Evolutionary conservation across 2,329 filamentous ascomycete species (phyloP).

Genomic region (Xylariomycetidae sp.): DNA sequence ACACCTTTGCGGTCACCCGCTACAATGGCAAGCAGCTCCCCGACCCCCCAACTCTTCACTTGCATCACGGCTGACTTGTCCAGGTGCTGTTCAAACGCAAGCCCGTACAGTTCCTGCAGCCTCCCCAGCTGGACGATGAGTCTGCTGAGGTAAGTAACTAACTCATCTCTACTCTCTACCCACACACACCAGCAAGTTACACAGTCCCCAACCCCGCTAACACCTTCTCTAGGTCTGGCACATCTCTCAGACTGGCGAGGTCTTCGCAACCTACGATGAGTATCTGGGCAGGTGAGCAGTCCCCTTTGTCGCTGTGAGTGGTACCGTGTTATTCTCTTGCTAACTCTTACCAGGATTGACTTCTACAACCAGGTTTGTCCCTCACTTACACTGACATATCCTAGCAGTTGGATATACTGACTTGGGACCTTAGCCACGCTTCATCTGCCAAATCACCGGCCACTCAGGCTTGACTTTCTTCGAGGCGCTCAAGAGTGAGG

Average conservation of each 20-base stretch:
- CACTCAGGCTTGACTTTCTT: slow-evolving; percentile 90
- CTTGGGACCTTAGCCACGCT: slow-evolving; percentile 60
- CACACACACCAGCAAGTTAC: too few relatives aligned
- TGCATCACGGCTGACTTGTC: slow-evolving; percentile 13
- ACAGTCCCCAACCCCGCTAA: slow-evolving; percentile 13
- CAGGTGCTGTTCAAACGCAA: slow-evolving; percentile 96
- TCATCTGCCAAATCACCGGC: slow-evolving; percentile 94
- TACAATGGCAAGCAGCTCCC: slow-evolving; percentile 29
- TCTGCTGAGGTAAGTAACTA: slow-evolving; percentile 62
- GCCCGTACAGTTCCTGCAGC: slow-evolving; percentile 75
- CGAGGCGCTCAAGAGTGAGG: slow-evolving; percentile 86
- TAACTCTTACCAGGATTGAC: slow-evolving; percentile 61
- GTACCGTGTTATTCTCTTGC: slow-evolving; percentile 8
- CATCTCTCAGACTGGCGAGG: slow-evolving; percentile 82
- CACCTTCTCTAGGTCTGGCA: slow-evolving; percentile 68
- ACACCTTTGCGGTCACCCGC: too few relatives aligned
- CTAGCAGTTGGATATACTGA: slow-evolving; percentile 6
- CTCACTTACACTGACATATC: not conserved
- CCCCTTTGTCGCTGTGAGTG: not conserved
- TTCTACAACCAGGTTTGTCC: slow-evolving; percentile 81
- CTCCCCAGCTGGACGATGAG: slow-evolving; percentile 70
- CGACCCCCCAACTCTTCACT: not conserved
- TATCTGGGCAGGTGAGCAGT: slow-evolving; percentile 71
- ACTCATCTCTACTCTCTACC: slow-evolving; percentile 14
- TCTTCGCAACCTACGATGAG: slow-evolving; percentile 82